Base-by-base conservation (phyloP, 768 basidiomycete species). In the Sistotremastrum niveocremeum region DNA sequence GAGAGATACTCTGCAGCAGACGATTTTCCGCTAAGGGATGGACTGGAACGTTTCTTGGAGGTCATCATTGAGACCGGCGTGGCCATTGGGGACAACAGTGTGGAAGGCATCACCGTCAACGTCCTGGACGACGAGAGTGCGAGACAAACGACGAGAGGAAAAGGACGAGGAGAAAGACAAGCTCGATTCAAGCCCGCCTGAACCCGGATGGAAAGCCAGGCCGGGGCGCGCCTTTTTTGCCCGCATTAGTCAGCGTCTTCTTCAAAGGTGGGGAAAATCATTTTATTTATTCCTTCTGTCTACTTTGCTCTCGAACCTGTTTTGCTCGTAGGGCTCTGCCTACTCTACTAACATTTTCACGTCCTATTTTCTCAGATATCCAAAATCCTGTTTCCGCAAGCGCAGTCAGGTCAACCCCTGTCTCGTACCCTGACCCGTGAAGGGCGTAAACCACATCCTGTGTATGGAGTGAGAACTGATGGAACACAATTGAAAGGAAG, bases 401-500 rank as follows among this genome's bases (percentile, higher is more conserved):
- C 49, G 73, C 63, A n/a, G 77, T 71, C 37, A 91, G 63, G 54
- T 88, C 73, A 38, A 73, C 65, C 4, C 76, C 77, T 4, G 66
- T 72, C 59, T 77, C 78, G 40, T 65, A 65, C 5, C 65, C 69
- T 7, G 79, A 81, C 43, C 65, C 78, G 53, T 70, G 73, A 6
- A 98, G 71, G 0, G 85, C 83, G 51, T 95, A 90, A 6, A 94
- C 68, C 1, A 94, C 76, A 53, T 94, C 86, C 54, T 30, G 11
- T 30, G n/a, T 28, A 29, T 34, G 9, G 35, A 32, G 30, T 42
- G 10, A 32, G 29, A 36, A 32, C 20, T 34, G 4, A 7, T 20
- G 37, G 29, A 20, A 29, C 33, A 28, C 3, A 6, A 35, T n/a
- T 4, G 32, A 34, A 46, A 33, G 7, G 1, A 12, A 20, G 4